Conservation (phyloP, 2,329 filamentous ascomycete genomes). For the Colletotrichum lini region DNA sequence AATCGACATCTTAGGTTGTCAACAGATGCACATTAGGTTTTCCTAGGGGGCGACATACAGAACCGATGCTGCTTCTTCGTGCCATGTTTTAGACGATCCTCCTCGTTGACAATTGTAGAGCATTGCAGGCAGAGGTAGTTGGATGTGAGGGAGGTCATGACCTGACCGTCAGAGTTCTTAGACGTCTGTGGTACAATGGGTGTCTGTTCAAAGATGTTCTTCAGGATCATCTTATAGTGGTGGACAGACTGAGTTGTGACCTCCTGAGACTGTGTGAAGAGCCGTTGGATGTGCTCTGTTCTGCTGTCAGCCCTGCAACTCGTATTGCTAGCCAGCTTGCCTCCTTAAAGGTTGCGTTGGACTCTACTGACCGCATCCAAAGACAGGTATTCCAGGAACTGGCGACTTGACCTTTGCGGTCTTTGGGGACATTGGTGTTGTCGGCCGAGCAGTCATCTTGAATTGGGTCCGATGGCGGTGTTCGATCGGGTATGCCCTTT, state of each 20-base stretch:
- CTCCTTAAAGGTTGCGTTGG: conserved; percentile 11
- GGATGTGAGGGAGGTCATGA: conserved; percentile 74
- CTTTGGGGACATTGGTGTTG: conserved; percentile 69
- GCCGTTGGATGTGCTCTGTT: conserved; percentile 79
- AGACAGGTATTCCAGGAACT: conserved; percentile 71
- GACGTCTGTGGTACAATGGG: conserved; percentile 77
- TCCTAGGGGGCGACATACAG: conserved; percentile 65
- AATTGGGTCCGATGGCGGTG: not conserved
- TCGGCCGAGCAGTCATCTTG: conserved; percentile 62
- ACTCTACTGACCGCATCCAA: conserved; percentile 72
- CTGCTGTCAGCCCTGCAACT: conserved; percentile 26
- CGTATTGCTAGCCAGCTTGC: conserved; percentile 38
- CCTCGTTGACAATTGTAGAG: conserved; percentile 75
- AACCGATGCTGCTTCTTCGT: conserved; percentile 80
- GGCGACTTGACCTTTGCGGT: conserved; percentile 73
- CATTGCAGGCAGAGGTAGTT: conserved; percentile 84
- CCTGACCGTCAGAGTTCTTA: conserved; percentile 68
- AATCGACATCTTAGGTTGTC: conserved; percentile 77
- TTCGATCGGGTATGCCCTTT: not conserved
- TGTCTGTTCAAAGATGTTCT: conserved; percentile 78
- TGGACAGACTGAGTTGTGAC: conserved; percentile 78
- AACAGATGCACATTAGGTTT: conserved; percentile 40
- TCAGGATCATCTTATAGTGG: conserved; percentile 80
- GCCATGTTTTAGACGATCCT: conserved; percentile 77
- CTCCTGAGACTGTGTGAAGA: conserved; percentile 74